A percentile compares a stretch with the other conserved stretches of the same genome.
Conservation (phyloP, 2,329 filamentous ascomycete species). For the Lojkania enalia region DNA sequence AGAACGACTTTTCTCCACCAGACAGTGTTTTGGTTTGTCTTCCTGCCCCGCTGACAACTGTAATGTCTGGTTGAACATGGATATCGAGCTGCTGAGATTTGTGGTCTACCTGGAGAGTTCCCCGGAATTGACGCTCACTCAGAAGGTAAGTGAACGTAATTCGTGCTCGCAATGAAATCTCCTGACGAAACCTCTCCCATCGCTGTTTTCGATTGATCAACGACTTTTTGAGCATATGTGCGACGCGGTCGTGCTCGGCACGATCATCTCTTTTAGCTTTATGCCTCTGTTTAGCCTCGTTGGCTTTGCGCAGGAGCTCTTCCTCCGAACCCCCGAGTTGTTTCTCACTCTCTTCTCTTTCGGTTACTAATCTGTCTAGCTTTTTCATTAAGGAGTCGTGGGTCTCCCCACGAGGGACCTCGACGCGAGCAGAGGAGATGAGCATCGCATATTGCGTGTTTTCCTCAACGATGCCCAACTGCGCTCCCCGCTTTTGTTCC, state of each 20-base stretch:
- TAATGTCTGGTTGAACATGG: slow-evolving; percentile 72
- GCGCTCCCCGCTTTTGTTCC: slow-evolving; percentile 29
- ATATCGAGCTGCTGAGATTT: slow-evolving; percentile 73
- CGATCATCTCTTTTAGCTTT: slow-evolving; percentile 26
- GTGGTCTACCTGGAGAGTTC: slow-evolving; percentile 79
- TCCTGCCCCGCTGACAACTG: slow-evolving; percentile 68
- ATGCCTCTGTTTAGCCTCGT: slow-evolving; percentile 34
- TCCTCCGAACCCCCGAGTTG: slow-evolving; percentile 40
- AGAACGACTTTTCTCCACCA: slow-evolving; percentile 97
- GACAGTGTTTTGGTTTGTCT: slow-evolving; percentile 90
- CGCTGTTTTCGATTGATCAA: slow-evolving; percentile 70
- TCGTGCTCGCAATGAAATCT: slow-evolving; percentile 83
- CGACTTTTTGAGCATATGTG: slow-evolving; percentile 59
- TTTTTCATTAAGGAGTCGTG: slow-evolving; percentile 35
- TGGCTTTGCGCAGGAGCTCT: slow-evolving; percentile 29
- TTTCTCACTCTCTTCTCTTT: slow-evolving; percentile 32
- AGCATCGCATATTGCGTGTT: slow-evolving; percentile 20
- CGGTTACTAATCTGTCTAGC: slow-evolving; percentile 31
- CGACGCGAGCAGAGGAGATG: slow-evolving; percentile 30
- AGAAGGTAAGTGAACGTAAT: slow-evolving; percentile 87
- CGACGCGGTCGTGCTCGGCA: slow-evolving; percentile 19
- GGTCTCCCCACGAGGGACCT: slow-evolving; percentile 36
- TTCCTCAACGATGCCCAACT: slow-evolving; percentile 30
- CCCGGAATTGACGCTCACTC: slow-evolving; percentile 85
- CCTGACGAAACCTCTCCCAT: slow-evolving; percentile 79